Conservation (phyloP, 1,284 basidiomycete genomes). For the Ustanciosporium gigantosporum region DNA sequence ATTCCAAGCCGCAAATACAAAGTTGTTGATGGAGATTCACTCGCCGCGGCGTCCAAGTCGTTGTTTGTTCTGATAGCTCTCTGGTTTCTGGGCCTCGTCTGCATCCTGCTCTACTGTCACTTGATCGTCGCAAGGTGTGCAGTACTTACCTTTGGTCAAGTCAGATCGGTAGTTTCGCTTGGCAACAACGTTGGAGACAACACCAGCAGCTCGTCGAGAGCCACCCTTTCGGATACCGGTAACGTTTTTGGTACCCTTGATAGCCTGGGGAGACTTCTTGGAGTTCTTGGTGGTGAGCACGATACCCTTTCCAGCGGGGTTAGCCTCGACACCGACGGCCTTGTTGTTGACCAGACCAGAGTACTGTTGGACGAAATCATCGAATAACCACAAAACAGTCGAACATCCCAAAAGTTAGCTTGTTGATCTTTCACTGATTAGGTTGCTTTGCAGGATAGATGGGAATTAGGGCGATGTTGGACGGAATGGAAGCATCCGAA, state of each 20-base stretch:
- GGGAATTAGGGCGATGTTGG: no score
- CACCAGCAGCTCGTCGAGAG: conserved; percentile 49
- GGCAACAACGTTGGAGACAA: conserved; percentile 52
- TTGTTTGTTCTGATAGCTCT: no score
- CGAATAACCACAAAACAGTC: no score
- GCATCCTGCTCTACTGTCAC: no score
- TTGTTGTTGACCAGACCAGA: conserved; percentile 58
- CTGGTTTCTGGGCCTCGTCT: no score
- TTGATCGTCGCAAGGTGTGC: no score
- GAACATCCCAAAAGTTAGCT: no score
- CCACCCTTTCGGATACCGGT: conserved; percentile 48
- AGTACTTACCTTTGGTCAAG: conserved; percentile 54
- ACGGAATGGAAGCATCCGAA: no score
- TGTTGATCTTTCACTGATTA: no score
- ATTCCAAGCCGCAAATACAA: no score
- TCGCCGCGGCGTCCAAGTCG: no score
- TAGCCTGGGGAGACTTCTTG: conserved; percentile 39
- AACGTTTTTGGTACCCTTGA: conserved; percentile 38
- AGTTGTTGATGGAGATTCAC: no score
- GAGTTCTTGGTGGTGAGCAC: conserved; percentile 55
- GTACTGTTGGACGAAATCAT: conserved; percentile 32
- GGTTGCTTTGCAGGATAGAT: not conserved
- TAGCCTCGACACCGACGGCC: conserved; percentile 51
- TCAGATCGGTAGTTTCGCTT: conserved; percentile 59
- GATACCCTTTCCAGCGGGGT: conserved; percentile 45